Evolutionary conservation across 2,329 filamentous ascomycete species (phyloP).

Genomic region (Paraphoma chrysanthemicola): DNA sequence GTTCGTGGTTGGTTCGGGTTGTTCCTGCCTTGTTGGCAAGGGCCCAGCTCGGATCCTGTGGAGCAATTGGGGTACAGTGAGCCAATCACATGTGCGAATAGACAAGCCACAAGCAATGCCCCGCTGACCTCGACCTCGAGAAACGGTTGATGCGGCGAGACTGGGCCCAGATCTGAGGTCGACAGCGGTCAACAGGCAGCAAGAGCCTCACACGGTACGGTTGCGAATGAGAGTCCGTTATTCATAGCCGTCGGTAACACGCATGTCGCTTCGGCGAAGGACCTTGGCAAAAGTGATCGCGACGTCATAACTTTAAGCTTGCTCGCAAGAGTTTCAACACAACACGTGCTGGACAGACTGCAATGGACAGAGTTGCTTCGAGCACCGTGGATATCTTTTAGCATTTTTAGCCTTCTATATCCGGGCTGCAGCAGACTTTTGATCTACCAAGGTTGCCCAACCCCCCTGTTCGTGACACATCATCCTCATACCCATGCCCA

Average conservation of each 20-base stretch:
- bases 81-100: slow-evolving; percentile 10
- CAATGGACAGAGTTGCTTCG: slow-evolving; percentile 1
- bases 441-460: slow-evolving; percentile 32
- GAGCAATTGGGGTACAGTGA: not conserved
- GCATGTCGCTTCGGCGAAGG: too few relatives aligned
- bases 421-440: slow-evolving; percentile 30
- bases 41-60: not conserved
- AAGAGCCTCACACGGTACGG: not conserved
- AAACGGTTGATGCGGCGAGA: not conserved
- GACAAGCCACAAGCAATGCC: slow-evolving; percentile 15
- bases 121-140: slow-evolving; percentile 10
- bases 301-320: too few relatives aligned
- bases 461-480: slow-evolving; percentile 34
- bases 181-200: not conserved
- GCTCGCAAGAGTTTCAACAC: not conserved
- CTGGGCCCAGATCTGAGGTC: not conserved
- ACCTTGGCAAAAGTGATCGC: too few relatives aligned
- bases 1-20: slow-evolving; percentile 10
- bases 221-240: not conserved
- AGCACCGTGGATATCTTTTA: slow-evolving; percentile 34
- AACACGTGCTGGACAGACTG: not conserved
- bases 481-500: slow-evolving; percentile 34
- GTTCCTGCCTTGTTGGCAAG: slow-evolving; percentile 10
- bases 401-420: slow-evolving; percentile 35
- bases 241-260: too few relatives aligned